phyloP scores from a whole-genome alignment of 768 basidiomycete species.

The Scleroderma citrinum region DNA sequence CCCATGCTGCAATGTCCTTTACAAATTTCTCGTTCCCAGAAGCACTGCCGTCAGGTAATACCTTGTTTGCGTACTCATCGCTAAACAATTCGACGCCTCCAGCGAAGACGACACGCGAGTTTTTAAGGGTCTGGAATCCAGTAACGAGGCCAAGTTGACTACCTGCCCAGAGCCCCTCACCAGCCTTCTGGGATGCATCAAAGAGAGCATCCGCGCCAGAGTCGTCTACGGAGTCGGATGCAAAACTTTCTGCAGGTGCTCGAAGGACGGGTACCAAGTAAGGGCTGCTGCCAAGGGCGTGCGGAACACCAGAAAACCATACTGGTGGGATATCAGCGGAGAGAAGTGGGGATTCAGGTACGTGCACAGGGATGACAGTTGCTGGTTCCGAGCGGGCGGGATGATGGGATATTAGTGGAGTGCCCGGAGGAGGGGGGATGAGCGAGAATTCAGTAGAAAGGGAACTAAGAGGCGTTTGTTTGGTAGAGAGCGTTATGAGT shows the following conservation, averaged over 20 bases:
- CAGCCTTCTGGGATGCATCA: slow-evolving; percentile 67
- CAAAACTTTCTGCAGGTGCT: slow-evolving; percentile 72
- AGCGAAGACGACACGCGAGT: slow-evolving; percentile 72
- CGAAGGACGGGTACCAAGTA: slow-evolving; percentile 76
- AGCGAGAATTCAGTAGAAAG: slow-evolving; percentile 91
- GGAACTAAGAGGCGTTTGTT: slow-evolving; percentile 65
- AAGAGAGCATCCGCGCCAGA: slow-evolving; percentile 55
- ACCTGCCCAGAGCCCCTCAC: slow-evolving; percentile 83
- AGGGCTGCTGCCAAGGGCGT: slow-evolving; percentile 66
- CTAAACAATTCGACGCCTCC: slow-evolving; percentile 79
- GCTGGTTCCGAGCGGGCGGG: slow-evolving; percentile 61
- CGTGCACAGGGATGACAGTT: slow-evolving; percentile 59
- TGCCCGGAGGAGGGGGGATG: slow-evolving; percentile 78
- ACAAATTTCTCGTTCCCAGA: slow-evolving; percentile 75
- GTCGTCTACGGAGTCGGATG: slow-evolving; percentile 57
- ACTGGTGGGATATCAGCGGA: slow-evolving; percentile 48
- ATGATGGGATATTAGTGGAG: slow-evolving; percentile 83
- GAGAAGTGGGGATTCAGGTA: slow-evolving; percentile 41
- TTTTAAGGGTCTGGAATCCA: slow-evolving; percentile 81
- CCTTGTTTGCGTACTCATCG: slow-evolving; percentile 65
- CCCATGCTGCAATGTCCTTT: slow-evolving; percentile 77
- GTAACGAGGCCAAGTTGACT: slow-evolving; percentile 70
- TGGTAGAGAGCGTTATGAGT: slow-evolving; percentile 73
- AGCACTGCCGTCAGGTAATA: slow-evolving; percentile 50
- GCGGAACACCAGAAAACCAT: slow-evolving; percentile 72